Percentiles rank a stretch among this genome's conserved stretches.
Evolutionary conservation across 495 filamentous ascomycete genomes (phyloP).

Genomic region (Venustampulla echinocandica): DNA sequence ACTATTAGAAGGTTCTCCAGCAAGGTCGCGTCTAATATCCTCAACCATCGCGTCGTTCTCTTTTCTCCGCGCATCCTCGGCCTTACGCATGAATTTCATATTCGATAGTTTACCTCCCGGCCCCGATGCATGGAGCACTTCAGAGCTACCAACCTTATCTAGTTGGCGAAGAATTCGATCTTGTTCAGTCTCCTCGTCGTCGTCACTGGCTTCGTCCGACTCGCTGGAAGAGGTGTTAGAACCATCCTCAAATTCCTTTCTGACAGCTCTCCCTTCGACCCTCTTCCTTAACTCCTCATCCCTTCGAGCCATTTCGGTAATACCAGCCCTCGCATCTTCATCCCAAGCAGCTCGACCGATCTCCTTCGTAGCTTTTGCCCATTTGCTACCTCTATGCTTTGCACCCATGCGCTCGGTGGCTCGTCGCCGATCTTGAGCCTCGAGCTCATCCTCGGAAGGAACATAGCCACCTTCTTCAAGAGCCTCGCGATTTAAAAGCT

Average conservation of each 20-base stretch:
- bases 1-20: slow-evolving; percentile 43
- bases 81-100: slow-evolving; percentile 90
- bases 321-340: slow-evolving; percentile 65
- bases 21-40: slow-evolving; percentile 63
- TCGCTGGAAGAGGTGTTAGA: slow-evolving; percentile 41
- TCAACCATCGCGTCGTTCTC: slow-evolving; percentile 77
- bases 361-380: slow-evolving; percentile 83
- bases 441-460: slow-evolving; percentile 66
- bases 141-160: slow-evolving; percentile 37
- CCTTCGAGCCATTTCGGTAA: slow-evolving; percentile 72
- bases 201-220: slow-evolving; percentile 41
- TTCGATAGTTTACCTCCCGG: slow-evolving; percentile 44
- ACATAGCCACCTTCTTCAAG: slow-evolving; percentile 58
- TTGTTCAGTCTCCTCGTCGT: slow-evolving; percentile 41
- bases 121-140: slow-evolving; percentile 30
- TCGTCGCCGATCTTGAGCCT: slow-evolving; percentile 66
- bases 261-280: slow-evolving; percentile 65
- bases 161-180: slow-evolving; percentile 52
- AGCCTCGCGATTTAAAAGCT: slow-evolving; percentile 61
- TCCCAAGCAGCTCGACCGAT: slow-evolving; percentile 75
- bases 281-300: slow-evolving; percentile 79
- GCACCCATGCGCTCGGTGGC: slow-evolving; percentile 85
- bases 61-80: slow-evolving; percentile 65
- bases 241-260: slow-evolving; percentile 45
- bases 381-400: slow-evolving; percentile 85